phyloP scores from a whole-genome alignment of 2,329 filamentous ascomycete genomes.

The Sarocladiaceae sp. region DNA sequence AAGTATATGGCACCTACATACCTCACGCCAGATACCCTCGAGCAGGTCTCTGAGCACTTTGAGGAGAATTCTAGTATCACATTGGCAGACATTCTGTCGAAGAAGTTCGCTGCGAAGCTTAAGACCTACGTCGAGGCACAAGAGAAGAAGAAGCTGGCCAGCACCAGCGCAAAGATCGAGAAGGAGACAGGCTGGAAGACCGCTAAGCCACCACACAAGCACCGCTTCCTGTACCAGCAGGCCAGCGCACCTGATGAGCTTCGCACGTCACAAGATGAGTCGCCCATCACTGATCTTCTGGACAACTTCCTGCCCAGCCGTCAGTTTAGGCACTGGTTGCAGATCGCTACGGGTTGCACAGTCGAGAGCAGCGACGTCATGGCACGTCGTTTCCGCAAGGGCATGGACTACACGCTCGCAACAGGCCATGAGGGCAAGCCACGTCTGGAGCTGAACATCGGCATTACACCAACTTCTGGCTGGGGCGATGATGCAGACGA shows the following conservation, averaged over 20 bases:
- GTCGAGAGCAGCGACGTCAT: conserved; percentile 72
- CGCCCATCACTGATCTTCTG: conserved; percentile 71
- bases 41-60: conserved; percentile 77
- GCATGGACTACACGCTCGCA: conserved; percentile 88
- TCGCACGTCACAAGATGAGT: conserved; percentile 35
- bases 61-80: conserved; percentile 79
- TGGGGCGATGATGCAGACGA: conserved; percentile 70
- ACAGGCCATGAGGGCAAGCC: conserved; percentile 76
- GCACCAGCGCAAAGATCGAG: conserved; percentile 52
- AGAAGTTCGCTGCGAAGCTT: conserved; percentile 72
- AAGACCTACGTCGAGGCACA: conserved; percentile 64
- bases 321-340: conserved; percentile 86
- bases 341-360: conserved; percentile 71
- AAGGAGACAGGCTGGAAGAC: conserved; percentile 64
- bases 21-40: conserved; percentile 84
- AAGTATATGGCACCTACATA: conserved; percentile 89
- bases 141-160: conserved; percentile 46
- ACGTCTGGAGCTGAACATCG: conserved; percentile 81
- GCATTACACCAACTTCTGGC: conserved; percentile 77
- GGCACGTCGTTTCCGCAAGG: conserved; percentile 82
- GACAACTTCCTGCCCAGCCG: conserved; percentile 78
- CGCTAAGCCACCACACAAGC: conserved; percentile 88
- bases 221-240: conserved; percentile 83
- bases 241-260: conserved; percentile 34
- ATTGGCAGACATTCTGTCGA: conserved; percentile 71